Percentiles rank a stretch among this genome's conserved stretches.
Evolutionary conservation across 148 eudicot species (phyloP).

Genomic region (Rhododendron mucronatum): DNA sequence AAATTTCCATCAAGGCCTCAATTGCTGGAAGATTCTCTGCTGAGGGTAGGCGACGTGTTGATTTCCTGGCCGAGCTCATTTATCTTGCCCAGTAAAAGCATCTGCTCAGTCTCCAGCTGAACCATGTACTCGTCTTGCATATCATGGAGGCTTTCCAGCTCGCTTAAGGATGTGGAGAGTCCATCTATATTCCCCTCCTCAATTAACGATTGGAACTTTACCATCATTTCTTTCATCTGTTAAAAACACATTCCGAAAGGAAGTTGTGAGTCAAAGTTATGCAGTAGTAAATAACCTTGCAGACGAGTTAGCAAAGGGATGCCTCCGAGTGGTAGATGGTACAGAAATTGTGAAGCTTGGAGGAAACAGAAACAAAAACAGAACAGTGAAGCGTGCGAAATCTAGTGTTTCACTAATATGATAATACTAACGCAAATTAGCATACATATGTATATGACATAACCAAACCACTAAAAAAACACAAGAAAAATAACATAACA

Average conservation of each 20-base stretch:
- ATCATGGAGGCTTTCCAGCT: constrained; percentile 78
- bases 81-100: constrained; percentile 69
- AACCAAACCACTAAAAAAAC: background rate
- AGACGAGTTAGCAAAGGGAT: background rate
- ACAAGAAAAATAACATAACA: background rate
- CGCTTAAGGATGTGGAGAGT: constrained; percentile 37
- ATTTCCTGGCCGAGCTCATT: constrained; percentile 82
- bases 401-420: background rate
- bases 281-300: background rate
- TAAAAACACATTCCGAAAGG: constrained; percentile 9
- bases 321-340: background rate
- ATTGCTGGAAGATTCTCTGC: constrained; percentile 26
- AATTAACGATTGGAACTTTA: constrained; percentile 46
- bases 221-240: constrained; percentile 73
- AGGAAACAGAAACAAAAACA: background rate
- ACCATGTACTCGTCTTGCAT: constrained; percentile 67
- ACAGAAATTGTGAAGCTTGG: background rate
- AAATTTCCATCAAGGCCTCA: background rate
- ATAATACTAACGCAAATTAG: background rate
- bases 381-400: background rate
- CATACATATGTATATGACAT: background rate
- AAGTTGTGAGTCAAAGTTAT: background rate
- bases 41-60: constrained; percentile 46
- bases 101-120: constrained; percentile 86
- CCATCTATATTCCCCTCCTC: constrained; percentile 57